phyloP scores from a whole-genome alignment of 2,329 filamentous ascomycete genomes.

The Botrytis squamosa region DNA sequence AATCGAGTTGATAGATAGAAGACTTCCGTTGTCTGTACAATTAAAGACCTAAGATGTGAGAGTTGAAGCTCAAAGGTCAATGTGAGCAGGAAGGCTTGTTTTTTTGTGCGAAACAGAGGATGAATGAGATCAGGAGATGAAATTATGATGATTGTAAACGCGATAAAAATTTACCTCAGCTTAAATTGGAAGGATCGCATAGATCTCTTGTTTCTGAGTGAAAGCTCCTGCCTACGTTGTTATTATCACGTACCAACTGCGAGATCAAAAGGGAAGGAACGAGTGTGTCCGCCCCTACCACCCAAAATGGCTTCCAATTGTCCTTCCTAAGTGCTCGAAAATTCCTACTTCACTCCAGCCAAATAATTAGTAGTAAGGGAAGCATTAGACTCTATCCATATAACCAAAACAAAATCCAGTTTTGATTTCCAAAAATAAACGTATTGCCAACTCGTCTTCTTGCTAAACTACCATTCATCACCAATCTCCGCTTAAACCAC shows the following conservation, averaged over 20 bases:
- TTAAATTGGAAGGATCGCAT: not conserved
- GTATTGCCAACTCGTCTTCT: not conserved
- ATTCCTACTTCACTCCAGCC: not conserved
- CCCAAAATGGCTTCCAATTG: not conserved
- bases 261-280: not conserved
- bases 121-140: not conserved
- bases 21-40: not conserved
- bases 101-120: not conserved
- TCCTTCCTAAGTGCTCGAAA: not conserved
- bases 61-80: not conserved
- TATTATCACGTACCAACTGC: not conserved
- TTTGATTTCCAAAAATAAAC: not conserved
- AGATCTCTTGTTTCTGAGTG: not conserved
- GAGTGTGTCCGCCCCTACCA: not conserved
- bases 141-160: not conserved
- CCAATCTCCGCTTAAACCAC: too few relatives aligned
- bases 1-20: not conserved
- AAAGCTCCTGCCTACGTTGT: not conserved
- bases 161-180: not conserved
- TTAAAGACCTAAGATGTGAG: not conserved
- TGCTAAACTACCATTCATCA: not conserved
- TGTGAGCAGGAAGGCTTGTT: not conserved
- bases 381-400: fast-evolving
- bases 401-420: not conserved
- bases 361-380: not conserved